Percentiles rank a stretch among this genome's conserved stretches.
phyloP scores from a whole-genome alignment of 2,329 filamentous ascomycete species.

The Aspergillus caelatus region DNA sequence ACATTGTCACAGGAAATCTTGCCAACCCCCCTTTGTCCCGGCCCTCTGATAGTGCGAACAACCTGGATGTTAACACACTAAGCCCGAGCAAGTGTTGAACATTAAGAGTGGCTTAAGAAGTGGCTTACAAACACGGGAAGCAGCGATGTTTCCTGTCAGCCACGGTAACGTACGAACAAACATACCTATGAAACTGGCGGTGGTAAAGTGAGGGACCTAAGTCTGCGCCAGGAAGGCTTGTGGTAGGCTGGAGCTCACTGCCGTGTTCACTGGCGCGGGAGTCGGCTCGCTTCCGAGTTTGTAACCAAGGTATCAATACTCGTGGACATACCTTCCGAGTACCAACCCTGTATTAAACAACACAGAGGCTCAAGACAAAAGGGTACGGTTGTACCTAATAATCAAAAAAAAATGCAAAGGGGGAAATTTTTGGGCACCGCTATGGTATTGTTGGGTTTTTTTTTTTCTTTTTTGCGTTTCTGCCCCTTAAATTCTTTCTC shows the following conservation, averaged over 20 bases:
- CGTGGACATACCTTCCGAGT: neutral
- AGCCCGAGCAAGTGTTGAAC: constrained; percentile 8
- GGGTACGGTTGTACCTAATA: neutral
- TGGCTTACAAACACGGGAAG: constrained; percentile 5
- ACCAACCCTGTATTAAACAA: constrained; percentile 2
- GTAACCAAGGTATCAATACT: constrained; percentile 7
- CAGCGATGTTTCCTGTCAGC: constrained; percentile 1
- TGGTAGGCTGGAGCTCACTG: constrained; percentile 25
- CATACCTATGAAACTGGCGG: neutral
- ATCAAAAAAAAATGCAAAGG: neutral
- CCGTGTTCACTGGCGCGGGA: constrained; percentile 16
- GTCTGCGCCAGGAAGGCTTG: constrained; percentile 1
- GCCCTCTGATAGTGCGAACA: constrained; percentile 15
- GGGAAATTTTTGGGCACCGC: neutral
- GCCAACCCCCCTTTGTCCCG: constrained; percentile 14
- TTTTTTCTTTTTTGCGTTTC: neutral
- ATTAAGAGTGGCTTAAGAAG: neutral
- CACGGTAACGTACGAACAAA: constrained; percentile 1
- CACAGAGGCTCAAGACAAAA: neutral
- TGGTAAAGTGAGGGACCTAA: constrained; percentile 13
- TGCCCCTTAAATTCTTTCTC: neutral
- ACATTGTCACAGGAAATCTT: constrained; percentile 23
- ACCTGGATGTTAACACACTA: constrained; percentile 9
- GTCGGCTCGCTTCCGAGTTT: constrained; percentile 11
- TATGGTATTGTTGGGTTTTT: neutral